Percentiles rank a stretch among this genome's conserved stretches.
phyloP scores from a whole-genome alignment of 805 yeast species.

The Ogataea nitratoaversa region DNA sequence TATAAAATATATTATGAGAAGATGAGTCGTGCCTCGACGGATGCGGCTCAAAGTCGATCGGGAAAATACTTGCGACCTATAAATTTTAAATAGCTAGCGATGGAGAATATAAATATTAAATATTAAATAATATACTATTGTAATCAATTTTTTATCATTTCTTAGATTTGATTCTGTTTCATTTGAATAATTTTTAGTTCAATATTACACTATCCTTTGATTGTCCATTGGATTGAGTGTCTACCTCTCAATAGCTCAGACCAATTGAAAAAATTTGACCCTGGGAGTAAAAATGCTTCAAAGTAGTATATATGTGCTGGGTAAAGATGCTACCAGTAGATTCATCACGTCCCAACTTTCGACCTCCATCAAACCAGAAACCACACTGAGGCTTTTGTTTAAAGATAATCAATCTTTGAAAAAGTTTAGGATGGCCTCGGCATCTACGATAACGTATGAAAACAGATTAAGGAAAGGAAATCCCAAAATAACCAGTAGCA shows the following conservation, averaged over 20 bases:
- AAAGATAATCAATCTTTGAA: slow-evolving; percentile 6
- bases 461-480: slow-evolving; percentile 10
- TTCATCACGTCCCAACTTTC: slow-evolving; percentile 20
- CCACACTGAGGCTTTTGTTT: slow-evolving; percentile 8
- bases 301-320: slow-evolving; percentile 14
- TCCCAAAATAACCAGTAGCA: slow-evolving; percentile 5
- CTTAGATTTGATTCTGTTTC: too few species aligned
- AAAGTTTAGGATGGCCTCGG: slow-evolving; percentile 4
- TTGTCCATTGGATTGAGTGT: too few species aligned
- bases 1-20: neutral
- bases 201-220: too few species aligned
- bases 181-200: too few species aligned
- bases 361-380: slow-evolving; percentile 1
- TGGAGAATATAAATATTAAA: too few species aligned
- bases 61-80: too few species aligned
- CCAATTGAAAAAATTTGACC: too few species aligned
- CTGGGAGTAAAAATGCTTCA: slow-evolving; percentile 8
- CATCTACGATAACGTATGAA: slow-evolving; percentile 11
- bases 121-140: too few species aligned
- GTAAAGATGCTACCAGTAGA: slow-evolving; percentile 15
- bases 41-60: slow-evolving; percentile 12
- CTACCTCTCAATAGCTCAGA: too few species aligned
- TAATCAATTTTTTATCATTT: too few species aligned
- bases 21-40: neutral
- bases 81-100: too few species aligned